Base-by-base conservation (phyloP, 768 basidiomycete genomes). In the Crassisporium funariophilum region DNA sequence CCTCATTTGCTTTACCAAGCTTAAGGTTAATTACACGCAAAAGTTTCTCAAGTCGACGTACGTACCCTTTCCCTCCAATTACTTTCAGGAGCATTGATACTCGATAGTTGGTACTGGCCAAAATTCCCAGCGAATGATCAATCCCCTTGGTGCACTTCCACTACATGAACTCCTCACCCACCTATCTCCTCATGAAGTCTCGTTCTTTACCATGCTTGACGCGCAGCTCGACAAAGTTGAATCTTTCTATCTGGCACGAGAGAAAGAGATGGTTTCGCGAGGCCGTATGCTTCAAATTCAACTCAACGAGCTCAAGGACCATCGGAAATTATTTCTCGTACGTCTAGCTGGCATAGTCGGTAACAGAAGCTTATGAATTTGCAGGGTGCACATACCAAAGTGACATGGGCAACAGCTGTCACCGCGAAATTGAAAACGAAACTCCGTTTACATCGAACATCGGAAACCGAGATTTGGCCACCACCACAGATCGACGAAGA, bases 151-250 rank as follows among this genome's bases (percentile, higher is more conserved):
- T 1, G 56, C 63, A 2, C 61, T 75, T 2, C 66, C 78, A 3
- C 52, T 83, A 12, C 68, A 64, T 17, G 69, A 76, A 16, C 64
- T 89, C 19, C 61, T 88, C 13, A 72, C 76, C 4, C 64, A 74
- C 8, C 71, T 94, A 15, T 75, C 82, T 10, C 73, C 81, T 0
- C 67, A 76, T 17, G 87, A 95, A 58, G 59, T 67, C 22, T 72
- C 72, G 5, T 98, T 97, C 70, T 90, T 98, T 49, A 75, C 80
- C 2, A 72, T 82, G 17, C 74, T 98, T 5, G 89, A 97, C 54
- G 61, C 61, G 0, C 86, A 99, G 61, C 71, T 98, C 2, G 82
- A 86, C 16, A 97, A 95, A 64, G 82, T 98, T 10, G 89, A 90
- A 49, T 67, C 71, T 1, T 99, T 99, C 65, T 98, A 91, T 62